Evolutionary conservation across 192 early-diverging fungal genomes (phyloP).

Genomic region (Linnemannia elongata): DNA sequence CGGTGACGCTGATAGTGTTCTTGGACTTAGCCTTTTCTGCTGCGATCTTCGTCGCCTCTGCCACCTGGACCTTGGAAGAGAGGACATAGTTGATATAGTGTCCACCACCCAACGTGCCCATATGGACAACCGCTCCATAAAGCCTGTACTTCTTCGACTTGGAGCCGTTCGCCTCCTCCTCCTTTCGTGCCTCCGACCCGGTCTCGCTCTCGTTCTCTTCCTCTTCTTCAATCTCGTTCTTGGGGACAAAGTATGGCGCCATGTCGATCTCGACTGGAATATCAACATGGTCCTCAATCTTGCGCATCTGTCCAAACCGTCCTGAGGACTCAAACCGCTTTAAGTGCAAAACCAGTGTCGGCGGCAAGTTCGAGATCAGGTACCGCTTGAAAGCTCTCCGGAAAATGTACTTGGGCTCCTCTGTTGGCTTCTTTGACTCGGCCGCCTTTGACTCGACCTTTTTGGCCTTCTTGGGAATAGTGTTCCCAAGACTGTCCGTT

Average conservation of each 20-base stretch:
- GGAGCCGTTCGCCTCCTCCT: neutral
- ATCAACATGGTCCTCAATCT: conserved; percentile 59
- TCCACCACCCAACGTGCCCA: conserved; percentile 58
- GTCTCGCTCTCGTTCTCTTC: conserved; percentile 15
- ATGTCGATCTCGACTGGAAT: conserved; percentile 60
- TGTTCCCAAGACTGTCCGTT: conserved; percentile 42
- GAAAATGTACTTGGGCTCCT: conserved; percentile 43
- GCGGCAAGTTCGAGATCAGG: conserved; percentile 53
- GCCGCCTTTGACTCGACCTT: neutral
- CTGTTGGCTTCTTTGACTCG: conserved; percentile 2
- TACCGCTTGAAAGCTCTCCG: conserved; percentile 59
- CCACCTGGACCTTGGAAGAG: conserved; percentile 31
- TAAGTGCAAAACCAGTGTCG: conserved; percentile 59
- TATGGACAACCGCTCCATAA: conserved; percentile 63
- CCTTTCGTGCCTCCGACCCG: neutral
- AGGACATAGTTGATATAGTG: conserved; percentile 62
- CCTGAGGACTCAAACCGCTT: conserved; percentile 62
- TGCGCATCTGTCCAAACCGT: conserved; percentile 56
- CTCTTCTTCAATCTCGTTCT: conserved; percentile 45
- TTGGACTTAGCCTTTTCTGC: conserved; percentile 1
- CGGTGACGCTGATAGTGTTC: neutral
- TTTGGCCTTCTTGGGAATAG: conserved; percentile 13
- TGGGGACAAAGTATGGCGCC: conserved; percentile 50
- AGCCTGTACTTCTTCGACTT: conserved; percentile 52
- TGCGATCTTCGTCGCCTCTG: conserved; percentile 1